phyloP scores from a whole-genome alignment of 352 stramenopile genomes.

The Phytopythium boreale region DNA sequence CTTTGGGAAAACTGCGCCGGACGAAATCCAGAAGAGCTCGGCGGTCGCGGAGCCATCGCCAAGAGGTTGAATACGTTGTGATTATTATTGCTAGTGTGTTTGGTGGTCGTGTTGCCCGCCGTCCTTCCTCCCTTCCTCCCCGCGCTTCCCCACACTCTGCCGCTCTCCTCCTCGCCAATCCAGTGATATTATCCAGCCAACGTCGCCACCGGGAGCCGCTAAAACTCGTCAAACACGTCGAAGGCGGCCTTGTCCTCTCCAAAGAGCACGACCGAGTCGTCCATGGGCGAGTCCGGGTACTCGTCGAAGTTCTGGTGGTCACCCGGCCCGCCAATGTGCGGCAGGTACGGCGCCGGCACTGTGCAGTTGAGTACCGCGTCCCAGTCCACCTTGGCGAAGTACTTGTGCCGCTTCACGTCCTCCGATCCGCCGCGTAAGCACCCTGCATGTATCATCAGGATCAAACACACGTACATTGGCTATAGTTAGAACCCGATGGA shows the following conservation, averaged over 20 bases:
- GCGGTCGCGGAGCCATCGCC: too few species aligned
- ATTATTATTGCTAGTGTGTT: constrained; percentile 2
- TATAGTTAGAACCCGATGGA: constrained; percentile 1
- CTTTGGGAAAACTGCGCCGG: neutral
- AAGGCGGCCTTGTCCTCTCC: constrained; percentile 83
- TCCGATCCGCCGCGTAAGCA: constrained; percentile 89
- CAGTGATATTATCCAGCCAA: neutral
- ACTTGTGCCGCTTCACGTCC: constrained; percentile 93
- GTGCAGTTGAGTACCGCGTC: constrained; percentile 70
- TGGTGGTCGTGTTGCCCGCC: neutral
- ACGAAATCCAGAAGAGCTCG: neutral
- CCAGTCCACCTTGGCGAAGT: constrained; percentile 88
- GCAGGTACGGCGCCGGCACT: constrained; percentile 82
- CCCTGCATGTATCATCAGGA: constrained; percentile 33
- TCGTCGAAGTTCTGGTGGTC: constrained; percentile 94
- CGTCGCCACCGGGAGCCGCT: constrained; percentile 13
- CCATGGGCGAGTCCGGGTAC: constrained; percentile 90
- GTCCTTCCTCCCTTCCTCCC: neutral
- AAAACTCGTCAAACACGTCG: constrained; percentile 87
- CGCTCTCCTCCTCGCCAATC: neutral
- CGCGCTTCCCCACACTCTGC: neutral
- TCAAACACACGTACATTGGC: constrained; percentile 6
- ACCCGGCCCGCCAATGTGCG: constrained; percentile 71
- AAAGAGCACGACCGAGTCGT: constrained; percentile 80
- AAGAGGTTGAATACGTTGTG: neutral